Evolutionary conservation across 2,329 filamentous ascomycete species (phyloP).

Genomic region (Fusarium sp.): DNA sequence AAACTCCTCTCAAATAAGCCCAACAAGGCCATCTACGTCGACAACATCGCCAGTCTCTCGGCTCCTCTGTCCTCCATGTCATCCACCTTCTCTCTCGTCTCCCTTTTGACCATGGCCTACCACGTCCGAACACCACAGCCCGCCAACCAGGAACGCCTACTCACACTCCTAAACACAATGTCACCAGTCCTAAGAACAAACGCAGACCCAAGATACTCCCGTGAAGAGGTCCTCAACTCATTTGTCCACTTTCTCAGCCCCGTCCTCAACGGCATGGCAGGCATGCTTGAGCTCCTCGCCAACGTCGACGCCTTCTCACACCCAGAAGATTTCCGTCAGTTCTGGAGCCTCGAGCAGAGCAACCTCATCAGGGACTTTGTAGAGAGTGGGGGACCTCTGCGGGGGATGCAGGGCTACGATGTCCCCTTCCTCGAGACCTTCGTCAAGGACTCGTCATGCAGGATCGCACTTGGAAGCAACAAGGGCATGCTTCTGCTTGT

Average conservation of each 20-base stretch:
- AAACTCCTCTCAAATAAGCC: conserved; percentile 41
- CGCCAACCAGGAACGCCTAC: conserved; percentile 47
- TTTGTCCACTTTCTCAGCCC: conserved; percentile 49
- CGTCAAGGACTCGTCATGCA: conserved; percentile 44
- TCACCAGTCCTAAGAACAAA: conserved; percentile 38
- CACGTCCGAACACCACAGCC: conserved; percentile 45
- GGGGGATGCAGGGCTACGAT: conserved; percentile 44
- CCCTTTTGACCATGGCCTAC: conserved; percentile 51
- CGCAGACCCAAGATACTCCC: conserved; percentile 32
- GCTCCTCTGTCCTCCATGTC: conserved; percentile 49
- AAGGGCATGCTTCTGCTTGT: conserved; percentile 46
- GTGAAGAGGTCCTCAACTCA: conserved; percentile 48
- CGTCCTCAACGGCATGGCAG: conserved; percentile 53
- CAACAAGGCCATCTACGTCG: conserved; percentile 41
- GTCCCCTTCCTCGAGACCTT: conserved; percentile 45
- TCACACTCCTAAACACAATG: conserved; percentile 52
- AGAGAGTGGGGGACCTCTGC: conserved; percentile 43
- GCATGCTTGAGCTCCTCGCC: conserved; percentile 49
- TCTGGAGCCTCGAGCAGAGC: conserved; percentile 51
- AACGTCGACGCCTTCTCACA: conserved; percentile 50
- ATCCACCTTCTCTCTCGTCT: conserved; percentile 50
- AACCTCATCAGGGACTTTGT: conserved; percentile 52
- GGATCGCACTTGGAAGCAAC: conserved; percentile 46
- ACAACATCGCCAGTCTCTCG: conserved; percentile 49
- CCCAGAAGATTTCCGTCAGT: conserved; percentile 51